phyloP scores from a whole-genome alignment of 2,329 filamentous ascomycete species.

The Pochonia chlamydosporia region DNA sequence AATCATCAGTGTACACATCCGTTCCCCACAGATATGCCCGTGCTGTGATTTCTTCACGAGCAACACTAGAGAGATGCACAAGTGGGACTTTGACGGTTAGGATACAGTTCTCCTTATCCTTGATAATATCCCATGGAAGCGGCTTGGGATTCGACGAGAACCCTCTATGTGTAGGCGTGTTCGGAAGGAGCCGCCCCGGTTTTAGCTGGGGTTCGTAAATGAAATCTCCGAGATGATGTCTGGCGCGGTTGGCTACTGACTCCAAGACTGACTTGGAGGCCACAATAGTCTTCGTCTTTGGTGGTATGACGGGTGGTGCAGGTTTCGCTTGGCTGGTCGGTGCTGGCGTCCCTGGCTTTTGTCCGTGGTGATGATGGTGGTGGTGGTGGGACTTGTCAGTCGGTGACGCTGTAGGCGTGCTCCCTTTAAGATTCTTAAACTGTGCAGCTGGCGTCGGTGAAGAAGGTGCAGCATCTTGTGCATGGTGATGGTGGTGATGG shows the following conservation, averaged over 20 bases:
- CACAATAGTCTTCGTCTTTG: conserved; percentile 61
- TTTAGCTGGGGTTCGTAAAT: conserved; percentile 69
- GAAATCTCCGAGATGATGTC: conserved; percentile 77
- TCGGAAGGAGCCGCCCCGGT: conserved; percentile 40
- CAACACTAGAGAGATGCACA: conserved; percentile 62
- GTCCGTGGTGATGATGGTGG: conserved; percentile 40
- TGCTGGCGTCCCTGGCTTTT: conserved; percentile 24
- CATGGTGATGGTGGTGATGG: conserved; percentile 41
- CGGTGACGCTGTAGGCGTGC: conserved; percentile 39
- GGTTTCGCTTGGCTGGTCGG: conserved; percentile 20
- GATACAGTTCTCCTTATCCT: conserved; percentile 80
- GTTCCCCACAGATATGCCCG: conserved; percentile 85
- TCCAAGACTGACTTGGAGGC: conserved; percentile 66
- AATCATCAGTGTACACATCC: conserved; percentile 93
- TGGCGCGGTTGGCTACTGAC: conserved; percentile 62
- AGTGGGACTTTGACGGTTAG: conserved; percentile 83
- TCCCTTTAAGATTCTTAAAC: conserved; percentile 45
- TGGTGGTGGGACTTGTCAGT: conserved; percentile 38
- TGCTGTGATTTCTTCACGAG: conserved; percentile 77
- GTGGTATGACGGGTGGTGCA: conserved; percentile 31
- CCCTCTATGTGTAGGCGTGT: conserved; percentile 32
- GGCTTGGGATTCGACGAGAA: conserved; percentile 58
- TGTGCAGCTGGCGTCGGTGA: conserved; percentile 36
- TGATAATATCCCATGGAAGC: conserved; percentile 65
- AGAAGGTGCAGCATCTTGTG: conserved; percentile 37